Conservation (phyloP, 345 rosid species). For the Salix caprea region DNA sequence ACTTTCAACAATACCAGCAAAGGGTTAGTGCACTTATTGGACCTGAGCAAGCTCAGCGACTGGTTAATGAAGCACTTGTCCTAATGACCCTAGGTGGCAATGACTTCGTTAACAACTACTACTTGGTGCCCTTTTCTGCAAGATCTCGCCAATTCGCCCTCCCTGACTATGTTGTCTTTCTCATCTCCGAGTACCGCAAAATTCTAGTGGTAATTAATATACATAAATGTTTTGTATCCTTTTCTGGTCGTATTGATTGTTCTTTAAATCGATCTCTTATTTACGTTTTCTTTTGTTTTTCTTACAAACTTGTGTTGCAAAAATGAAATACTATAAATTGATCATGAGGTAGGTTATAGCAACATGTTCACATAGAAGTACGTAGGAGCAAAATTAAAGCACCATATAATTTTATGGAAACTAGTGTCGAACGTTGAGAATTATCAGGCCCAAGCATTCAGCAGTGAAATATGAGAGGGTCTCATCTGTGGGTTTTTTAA, state of each 20-base stretch:
- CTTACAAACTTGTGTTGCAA: background rate
- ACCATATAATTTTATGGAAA: background rate
- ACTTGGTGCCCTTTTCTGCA: constrained; percentile 67
- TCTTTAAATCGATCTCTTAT: background rate
- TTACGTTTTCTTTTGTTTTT: background rate
- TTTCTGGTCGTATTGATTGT: background rate
- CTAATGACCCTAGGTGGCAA: constrained; percentile 74
- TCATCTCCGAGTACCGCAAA: constrained; percentile 60
- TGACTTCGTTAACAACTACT: constrained; percentile 80
- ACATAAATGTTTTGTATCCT: background rate
- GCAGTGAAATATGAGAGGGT: background rate
- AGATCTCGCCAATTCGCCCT: constrained; percentile 70
- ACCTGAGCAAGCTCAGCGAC: constrained; percentile 31
- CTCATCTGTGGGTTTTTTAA: background rate
- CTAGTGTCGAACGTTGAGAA: background rate
- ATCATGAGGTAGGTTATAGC: background rate
- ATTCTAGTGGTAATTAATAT: constrained; percentile 46
- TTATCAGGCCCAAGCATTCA: too few species aligned
- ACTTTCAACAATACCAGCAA: constrained; percentile 61
- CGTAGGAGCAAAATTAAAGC: background rate
- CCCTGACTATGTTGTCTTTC: constrained; percentile 48
- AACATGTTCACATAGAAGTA: background rate
- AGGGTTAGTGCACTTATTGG: constrained; percentile 50
- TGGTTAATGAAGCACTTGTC: constrained; percentile 51
- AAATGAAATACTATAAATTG: background rate